Evolutionary conservation across 768 basidiomycete species (phyloP).

Genomic region (Phanerochaete sordida): DNA sequence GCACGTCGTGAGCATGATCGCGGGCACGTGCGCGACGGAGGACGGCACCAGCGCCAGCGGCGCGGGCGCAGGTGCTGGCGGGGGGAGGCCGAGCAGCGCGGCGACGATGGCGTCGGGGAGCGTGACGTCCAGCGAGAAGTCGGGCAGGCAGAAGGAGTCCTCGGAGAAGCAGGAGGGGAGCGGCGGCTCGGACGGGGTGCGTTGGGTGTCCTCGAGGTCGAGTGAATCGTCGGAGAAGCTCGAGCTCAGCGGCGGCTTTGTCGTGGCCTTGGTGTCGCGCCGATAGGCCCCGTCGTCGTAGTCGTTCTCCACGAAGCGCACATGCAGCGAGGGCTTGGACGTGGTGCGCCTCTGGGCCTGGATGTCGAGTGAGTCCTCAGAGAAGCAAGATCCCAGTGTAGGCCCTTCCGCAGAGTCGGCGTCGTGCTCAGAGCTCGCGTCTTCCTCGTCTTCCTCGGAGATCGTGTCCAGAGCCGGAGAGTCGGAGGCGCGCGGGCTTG

Average conservation of each 20-base stretch:
- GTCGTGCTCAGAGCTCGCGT: too few relatives aligned
- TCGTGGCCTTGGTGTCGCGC: too few relatives aligned
- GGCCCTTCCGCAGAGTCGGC: too few relatives aligned
- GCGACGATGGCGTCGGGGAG: background rate
- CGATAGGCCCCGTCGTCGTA: too few relatives aligned
- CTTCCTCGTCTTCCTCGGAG: background rate
- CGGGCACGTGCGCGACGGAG: background rate
- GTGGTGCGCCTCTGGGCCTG: too few relatives aligned
- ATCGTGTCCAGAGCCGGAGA: background rate
- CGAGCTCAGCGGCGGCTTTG: too few relatives aligned
- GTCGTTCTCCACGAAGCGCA: background rate
- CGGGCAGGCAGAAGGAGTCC: background rate
- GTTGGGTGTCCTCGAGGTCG: too few relatives aligned
- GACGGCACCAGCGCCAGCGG: background rate
- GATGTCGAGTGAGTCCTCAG: too few relatives aligned
- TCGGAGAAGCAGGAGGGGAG: background rate
- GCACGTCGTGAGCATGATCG: background rate
- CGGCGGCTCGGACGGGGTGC: background rate
- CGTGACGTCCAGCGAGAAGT: background rate
- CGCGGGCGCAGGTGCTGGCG: background rate
- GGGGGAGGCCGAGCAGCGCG: background rate
- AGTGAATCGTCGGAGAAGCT: too few relatives aligned
- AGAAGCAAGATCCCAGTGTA: too few relatives aligned
- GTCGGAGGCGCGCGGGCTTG: background rate
- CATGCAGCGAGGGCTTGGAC: background rate